Percentiles rank a stretch among this genome's conserved stretches.
Evolutionary conservation across 2,329 filamentous ascomycete species (phyloP).

Genomic region (Domatiomyces globalis): DNA sequence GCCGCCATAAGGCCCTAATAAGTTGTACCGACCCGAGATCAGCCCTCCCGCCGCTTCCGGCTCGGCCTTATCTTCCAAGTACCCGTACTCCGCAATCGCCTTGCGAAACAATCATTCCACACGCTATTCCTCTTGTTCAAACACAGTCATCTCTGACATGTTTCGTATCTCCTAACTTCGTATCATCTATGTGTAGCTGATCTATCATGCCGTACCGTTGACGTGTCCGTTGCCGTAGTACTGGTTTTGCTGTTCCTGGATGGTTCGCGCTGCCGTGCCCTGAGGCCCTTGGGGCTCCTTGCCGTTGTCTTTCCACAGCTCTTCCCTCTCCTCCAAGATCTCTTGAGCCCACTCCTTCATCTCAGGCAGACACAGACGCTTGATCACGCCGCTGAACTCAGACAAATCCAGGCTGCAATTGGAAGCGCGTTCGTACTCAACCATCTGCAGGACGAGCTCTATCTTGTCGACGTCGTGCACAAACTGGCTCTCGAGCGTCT

Average conservation of each 20-base stretch:
- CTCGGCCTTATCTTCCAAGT: neutral
- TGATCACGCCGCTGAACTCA: constrained; percentile 73
- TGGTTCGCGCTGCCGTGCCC: constrained; percentile 3
- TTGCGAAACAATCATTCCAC: neutral
- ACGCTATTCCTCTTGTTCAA: neutral
- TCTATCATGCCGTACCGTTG: neutral
- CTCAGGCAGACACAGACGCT: constrained; percentile 59
- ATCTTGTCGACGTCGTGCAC: constrained; percentile 98
- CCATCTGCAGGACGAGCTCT: constrained; percentile 85
- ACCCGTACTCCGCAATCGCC: neutral
- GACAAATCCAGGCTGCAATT: constrained; percentile 57
- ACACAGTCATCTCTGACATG: neutral
- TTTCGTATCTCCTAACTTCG: neutral
- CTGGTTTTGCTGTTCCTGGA: constrained; percentile 16
- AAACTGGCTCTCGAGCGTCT: constrained; percentile 72
- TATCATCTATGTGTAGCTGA: neutral
- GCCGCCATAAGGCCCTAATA: too few relatives aligned
- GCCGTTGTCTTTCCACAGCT: constrained; percentile 49
- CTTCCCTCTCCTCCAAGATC: constrained; percentile 59
- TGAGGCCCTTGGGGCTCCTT: constrained; percentile 14
- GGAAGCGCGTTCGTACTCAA: constrained; percentile 76
- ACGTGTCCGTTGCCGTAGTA: constrained; percentile 16
- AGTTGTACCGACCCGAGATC: too few relatives aligned
- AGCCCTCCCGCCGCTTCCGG: neutral
- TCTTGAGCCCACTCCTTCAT: constrained; percentile 66